Evolutionary conservation across 1,284 basidiomycete genomes (phyloP).

Genomic region (Microbotryum violaceum): DNA sequence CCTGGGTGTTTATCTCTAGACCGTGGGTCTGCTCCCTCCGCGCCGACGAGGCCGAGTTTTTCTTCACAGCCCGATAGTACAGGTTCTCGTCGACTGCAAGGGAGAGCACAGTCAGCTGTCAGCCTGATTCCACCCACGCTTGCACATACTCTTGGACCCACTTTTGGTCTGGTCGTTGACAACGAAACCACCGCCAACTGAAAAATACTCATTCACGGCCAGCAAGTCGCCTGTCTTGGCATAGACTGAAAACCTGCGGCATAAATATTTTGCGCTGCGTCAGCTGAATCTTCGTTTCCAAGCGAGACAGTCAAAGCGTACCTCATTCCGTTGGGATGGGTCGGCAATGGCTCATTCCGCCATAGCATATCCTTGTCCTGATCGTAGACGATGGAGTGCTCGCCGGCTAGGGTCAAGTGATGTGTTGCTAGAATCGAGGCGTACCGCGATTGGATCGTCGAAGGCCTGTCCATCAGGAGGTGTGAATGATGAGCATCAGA

Average conservation of each 20-base stretch:
- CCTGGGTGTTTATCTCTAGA: neutral
- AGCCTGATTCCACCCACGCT: too few species aligned
- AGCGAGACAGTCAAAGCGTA: conserved; percentile 53
- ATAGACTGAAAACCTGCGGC: conserved; percentile 67
- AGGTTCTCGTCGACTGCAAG: conserved; percentile 77
- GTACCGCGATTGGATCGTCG: conserved; percentile 51
- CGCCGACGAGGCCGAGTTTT: conserved; percentile 64
- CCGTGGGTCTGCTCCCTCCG: conserved; percentile 53
- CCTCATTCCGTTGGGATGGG: conserved; percentile 37
- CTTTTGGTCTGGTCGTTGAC: conserved; percentile 83
- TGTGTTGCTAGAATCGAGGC: conserved; percentile 59
- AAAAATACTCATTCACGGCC: conserved; percentile 90
- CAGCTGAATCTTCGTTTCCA: conserved; percentile 63
- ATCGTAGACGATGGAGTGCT: conserved; percentile 68
- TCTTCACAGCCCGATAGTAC: conserved; percentile 93
- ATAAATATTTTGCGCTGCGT: conserved; percentile 39
- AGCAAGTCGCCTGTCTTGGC: conserved; percentile 70
- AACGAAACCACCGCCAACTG: conserved; percentile 77
- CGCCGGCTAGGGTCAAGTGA: conserved; percentile 61
- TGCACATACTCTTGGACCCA: conserved; percentile 29
- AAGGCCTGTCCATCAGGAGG: conserved; percentile 6
- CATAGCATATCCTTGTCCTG: conserved; percentile 85
- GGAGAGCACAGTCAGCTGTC: neutral
- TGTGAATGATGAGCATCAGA: neutral
- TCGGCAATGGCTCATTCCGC: conserved; percentile 60